phyloP scores from a whole-genome alignment of 371 early-diverging fungal species.

The Apophysomyces variabilis region DNA sequence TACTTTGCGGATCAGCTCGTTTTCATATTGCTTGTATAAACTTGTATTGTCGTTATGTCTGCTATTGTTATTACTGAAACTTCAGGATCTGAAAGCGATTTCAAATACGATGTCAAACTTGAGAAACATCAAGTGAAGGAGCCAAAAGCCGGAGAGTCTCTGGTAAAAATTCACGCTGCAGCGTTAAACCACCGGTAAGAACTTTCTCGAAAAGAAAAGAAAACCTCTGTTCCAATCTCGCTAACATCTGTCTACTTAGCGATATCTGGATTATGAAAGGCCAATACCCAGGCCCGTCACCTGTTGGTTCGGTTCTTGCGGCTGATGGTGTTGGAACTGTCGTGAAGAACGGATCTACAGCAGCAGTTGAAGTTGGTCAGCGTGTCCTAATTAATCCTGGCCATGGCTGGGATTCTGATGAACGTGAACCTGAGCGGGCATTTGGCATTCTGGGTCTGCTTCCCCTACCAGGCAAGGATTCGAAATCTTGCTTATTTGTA shows the following conservation, averaged over 20 bases:
- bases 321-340: conserved; percentile 69
- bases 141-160: conserved; percentile 36
- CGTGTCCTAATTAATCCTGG: conserved; percentile 62
- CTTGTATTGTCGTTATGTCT: conserved; percentile 9
- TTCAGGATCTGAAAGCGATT: conserved; percentile 11
- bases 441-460: conserved; percentile 64
- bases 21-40: too few relatives aligned
- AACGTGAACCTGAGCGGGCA: conserved; percentile 62
- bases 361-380: conserved; percentile 32
- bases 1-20: too few relatives aligned
- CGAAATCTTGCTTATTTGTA: background rate
- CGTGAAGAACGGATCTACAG: conserved; percentile 18
- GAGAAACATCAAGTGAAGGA: conserved; percentile 13
- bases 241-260: background rate
- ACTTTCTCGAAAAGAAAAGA: background rate
- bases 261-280: conserved; percentile 71
- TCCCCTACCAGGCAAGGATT: conserved; percentile 45
- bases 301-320: conserved; percentile 55
- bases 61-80: conserved; percentile 17
- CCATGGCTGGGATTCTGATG: conserved; percentile 62
- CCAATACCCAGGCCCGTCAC: conserved; percentile 42
- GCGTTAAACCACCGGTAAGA: conserved; percentile 71
- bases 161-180: conserved; percentile 66
- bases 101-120: conserved; percentile 34
- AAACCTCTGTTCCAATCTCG: background rate